These are phyloP conservation scores for Suillus cothurnatus DNA, from an alignment of 768 basidiomycete species.

Conservation along the genomic window DNA sequence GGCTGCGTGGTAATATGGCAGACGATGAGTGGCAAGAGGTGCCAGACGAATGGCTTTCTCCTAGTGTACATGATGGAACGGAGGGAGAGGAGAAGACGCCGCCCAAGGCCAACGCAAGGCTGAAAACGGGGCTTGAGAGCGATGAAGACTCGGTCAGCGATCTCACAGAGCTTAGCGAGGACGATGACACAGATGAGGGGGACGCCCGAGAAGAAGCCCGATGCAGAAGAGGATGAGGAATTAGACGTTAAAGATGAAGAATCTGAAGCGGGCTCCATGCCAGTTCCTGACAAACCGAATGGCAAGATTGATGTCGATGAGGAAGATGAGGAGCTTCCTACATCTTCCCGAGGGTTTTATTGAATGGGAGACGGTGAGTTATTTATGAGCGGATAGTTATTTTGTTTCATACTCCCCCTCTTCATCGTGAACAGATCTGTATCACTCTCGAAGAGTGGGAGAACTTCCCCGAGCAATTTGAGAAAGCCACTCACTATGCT, in stretches of 20 bases:
- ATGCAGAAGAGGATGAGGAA: constrained; percentile 17
- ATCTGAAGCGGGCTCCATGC: constrained; percentile 18
- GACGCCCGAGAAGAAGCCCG: constrained; percentile 16
- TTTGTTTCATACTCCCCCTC: constrained; percentile 6
- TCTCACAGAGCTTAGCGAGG: constrained; percentile 72
- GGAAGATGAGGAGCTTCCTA: constrained; percentile 9
- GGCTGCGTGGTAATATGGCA: constrained; percentile 54
- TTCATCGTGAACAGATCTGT: constrained; percentile 59
- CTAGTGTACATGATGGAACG: constrained; percentile 21
- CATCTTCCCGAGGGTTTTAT: constrained; percentile 57
- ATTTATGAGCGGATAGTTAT: not conserved
- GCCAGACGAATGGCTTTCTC: constrained; percentile 68
- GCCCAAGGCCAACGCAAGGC: constrained; percentile 13
- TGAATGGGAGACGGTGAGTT: constrained; percentile 90
- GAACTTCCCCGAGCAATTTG: constrained; percentile 71
- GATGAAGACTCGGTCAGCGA: constrained; percentile 70
- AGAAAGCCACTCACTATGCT: constrained; percentile 72
- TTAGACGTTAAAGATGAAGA: constrained; percentile 27
- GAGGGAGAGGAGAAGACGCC: constrained; percentile 20
- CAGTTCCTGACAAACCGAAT: not conserved
- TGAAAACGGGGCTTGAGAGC: constrained; percentile 61
- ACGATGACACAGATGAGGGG: constrained; percentile 28
- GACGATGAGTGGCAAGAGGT: constrained; percentile 78
- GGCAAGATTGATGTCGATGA: constrained; percentile 5
- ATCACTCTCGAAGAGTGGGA: constrained; percentile 87